Percentiles rank a stretch among this genome's conserved stretches.
These are phyloP conservation scores for Penicillium soppii DNA, from an alignment of 495 filamentous ascomycete genomes.

Conservation along the genomic window DNA sequence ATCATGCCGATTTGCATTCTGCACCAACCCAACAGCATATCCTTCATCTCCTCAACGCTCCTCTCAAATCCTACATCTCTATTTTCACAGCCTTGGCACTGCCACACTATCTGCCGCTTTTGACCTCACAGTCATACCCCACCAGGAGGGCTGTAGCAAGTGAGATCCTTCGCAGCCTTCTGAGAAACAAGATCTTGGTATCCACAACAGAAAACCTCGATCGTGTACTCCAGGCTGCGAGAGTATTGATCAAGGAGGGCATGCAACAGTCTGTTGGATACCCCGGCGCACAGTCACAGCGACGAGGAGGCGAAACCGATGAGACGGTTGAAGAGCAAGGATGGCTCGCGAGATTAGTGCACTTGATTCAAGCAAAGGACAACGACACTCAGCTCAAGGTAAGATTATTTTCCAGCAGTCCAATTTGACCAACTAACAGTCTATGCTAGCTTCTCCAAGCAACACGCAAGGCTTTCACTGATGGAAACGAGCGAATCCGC, in stretches of 20 bases:
- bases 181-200: slow-evolving; percentile 78
- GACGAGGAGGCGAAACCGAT: slow-evolving; percentile 75
- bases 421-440: slow-evolving; percentile 23
- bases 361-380: slow-evolving; percentile 76
- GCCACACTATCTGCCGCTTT: slow-evolving; percentile 84
- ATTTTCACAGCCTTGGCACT: slow-evolving; percentile 91
- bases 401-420: slow-evolving; percentile 3
- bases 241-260: slow-evolving; percentile 90
- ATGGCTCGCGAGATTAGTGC: slow-evolving; percentile 88
- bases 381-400: slow-evolving; percentile 93
- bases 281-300: slow-evolving; percentile 67
- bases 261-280: slow-evolving; percentile 81
- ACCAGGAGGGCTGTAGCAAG: slow-evolving; percentile 88
- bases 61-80: slow-evolving; percentile 84
- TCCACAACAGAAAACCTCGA: slow-evolving; percentile 76
- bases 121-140: slow-evolving; percentile 89
- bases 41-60: slow-evolving; percentile 80
- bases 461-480: slow-evolving; percentile 80
- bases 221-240: slow-evolving; percentile 81
- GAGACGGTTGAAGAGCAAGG: slow-evolving; percentile 98
- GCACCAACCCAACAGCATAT: slow-evolving; percentile 83
- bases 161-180: slow-evolving; percentile 74
- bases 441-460: slow-evolving; percentile 71
- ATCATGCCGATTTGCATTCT: slow-evolving; percentile 92
- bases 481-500: slow-evolving; percentile 92